Conservation (phyloP, 805 yeast genomes). For the Suhomyces tanzawaensis region DNA sequence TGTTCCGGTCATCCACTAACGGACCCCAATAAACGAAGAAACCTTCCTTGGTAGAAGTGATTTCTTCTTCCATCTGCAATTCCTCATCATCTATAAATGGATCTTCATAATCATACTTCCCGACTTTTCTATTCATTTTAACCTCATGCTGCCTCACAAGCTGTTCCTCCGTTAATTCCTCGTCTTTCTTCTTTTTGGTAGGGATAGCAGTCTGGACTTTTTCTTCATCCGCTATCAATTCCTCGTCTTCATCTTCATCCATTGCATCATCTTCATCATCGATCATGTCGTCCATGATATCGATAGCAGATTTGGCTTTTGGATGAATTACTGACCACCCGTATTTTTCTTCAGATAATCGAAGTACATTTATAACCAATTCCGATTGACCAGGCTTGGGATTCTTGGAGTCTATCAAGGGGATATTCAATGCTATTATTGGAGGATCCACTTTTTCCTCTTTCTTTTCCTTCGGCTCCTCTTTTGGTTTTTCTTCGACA, state of each 20-base stretch:
- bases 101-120: constrained; percentile 88
- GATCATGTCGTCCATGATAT: constrained; percentile 46
- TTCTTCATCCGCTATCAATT: constrained; percentile 12
- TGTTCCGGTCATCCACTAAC: constrained; percentile 53
- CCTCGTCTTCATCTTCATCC: constrained; percentile 46
- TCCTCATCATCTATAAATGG: constrained; percentile 97
- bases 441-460: constrained; percentile 31
- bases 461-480: constrained; percentile 10
- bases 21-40: constrained; percentile 96
- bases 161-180: constrained; percentile 39
- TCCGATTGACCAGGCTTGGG: constrained; percentile 59
- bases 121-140: constrained; percentile 68
- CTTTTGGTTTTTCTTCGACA: constrained; percentile 2
- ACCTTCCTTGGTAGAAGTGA: constrained; percentile 91
- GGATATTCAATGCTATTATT: constrained; percentile 55
- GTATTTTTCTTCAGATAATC: constrained; percentile 77
- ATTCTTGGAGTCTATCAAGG: constrained; percentile 44
- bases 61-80: constrained; percentile 86
- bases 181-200: constrained; percentile 25
- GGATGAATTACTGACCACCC: constrained; percentile 77
- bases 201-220: constrained; percentile 17
- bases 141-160: constrained; percentile 44
- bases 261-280: constrained; percentile 51
- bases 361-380: constrained; percentile 67
- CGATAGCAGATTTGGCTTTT: constrained; percentile 56